Conservation (phyloP, 2,329 filamentous ascomycete species). For the Ceratocystis eucalypticola region DNA sequence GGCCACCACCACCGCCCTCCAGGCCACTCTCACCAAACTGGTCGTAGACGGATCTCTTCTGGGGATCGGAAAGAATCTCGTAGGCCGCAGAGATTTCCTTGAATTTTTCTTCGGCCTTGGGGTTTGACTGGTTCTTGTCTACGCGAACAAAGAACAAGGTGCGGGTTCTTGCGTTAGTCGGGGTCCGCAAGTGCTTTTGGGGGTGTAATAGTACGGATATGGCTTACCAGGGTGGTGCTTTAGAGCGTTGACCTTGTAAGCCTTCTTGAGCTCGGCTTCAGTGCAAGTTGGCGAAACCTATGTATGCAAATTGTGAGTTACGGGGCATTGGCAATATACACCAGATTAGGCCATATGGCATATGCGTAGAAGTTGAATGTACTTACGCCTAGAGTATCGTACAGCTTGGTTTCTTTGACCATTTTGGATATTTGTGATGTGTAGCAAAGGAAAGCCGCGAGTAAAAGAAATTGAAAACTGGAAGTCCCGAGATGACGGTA, state of each 20-base stretch:
- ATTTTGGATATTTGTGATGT: constrained; percentile 30
- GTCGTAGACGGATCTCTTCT: constrained; percentile 88
- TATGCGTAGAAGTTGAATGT: neutral
- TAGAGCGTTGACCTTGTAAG: constrained; percentile 69
- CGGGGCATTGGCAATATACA: neutral
- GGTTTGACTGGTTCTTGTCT: constrained; percentile 97
- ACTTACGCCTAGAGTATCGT: constrained; percentile 65
- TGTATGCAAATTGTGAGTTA: constrained; percentile 4
- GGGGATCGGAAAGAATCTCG: constrained; percentile 80
- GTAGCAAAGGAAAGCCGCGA: neutral
- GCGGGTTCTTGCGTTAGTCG: neutral
- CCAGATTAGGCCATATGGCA: no score
- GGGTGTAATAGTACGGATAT: neutral
- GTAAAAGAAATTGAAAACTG: neutral
- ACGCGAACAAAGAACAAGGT: constrained; percentile 7
- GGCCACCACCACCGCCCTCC: constrained; percentile 54
- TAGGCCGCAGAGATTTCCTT: constrained; percentile 95
- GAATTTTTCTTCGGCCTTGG: constrained; percentile 91
- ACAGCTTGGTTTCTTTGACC: constrained; percentile 68
- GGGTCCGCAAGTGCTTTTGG: neutral
- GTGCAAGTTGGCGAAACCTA: constrained; percentile 67
- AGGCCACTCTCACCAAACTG: constrained; percentile 96
- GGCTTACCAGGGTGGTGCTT: constrained; percentile 70
- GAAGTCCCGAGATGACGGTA: neutral
- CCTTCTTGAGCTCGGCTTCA: constrained; percentile 81